Base-by-base conservation (phyloP, 169 alveolate species). In the Eimeria sp. region DNA sequence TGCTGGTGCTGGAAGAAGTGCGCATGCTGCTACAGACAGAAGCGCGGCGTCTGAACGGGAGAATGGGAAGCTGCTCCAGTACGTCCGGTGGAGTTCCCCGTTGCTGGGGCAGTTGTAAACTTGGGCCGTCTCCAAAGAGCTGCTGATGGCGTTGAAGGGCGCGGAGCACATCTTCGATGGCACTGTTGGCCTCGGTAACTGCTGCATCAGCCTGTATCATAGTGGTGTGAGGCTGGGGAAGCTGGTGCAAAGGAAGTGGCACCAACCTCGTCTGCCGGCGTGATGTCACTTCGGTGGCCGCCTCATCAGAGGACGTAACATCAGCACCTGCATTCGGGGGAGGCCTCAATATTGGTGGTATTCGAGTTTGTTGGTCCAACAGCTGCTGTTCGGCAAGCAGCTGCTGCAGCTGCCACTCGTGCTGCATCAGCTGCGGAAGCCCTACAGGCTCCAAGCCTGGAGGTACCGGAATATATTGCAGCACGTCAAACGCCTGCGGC, bases 21-120 rank as follows among this genome's bases (percentile, higher is more conserved):
- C 70, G 27, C 25, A 40, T n/a, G n/a, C 47, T 49, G 89, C 51
- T 9, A 34, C 54, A 16, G 70, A 73, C 73, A 14, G 65, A n/a
- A 25, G 73, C 40, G 72, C 89, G 72, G 89, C 47, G 45, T 14
- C 54, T 82, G 40, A 82, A 82, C 25, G 89, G 89, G 67, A 82
- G 89, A 22, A 72, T 27, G n/a, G 89, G 89, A 43, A 82, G n/a
- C 89, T 51, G 89, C 63, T 51, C 70, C 89, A 82, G 70, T 16
- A 82, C 89, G 49, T 82, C 73, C 14, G 67, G 49, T 11, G 89
- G 89, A 40, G 89, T 82, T 82, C 89, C 89, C 63, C 70, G 89
- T 57, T 51, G 89, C 89, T 5, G 89, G 47, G 43, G 54, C 22
- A 25, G 89, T 22, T 25, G 30, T 54, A 70, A 22, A 0, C 43